Evolutionary conservation across 495 filamentous ascomycete genomes (phyloP).

Genomic region (Aspergillus bridgeri): DNA sequence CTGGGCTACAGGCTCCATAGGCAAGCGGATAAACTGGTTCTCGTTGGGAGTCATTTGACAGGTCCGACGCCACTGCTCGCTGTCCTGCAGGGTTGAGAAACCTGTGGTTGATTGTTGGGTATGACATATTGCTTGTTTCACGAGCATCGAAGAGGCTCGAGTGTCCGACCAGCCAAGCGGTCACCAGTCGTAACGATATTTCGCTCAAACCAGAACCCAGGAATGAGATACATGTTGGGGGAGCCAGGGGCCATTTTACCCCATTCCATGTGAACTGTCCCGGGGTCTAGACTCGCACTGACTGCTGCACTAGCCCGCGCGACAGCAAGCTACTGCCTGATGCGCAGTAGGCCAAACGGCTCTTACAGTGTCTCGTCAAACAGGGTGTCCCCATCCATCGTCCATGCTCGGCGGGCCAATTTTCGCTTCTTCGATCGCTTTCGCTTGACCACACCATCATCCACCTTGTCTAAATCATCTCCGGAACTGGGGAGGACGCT

Average conservation of each 20-base stretch:
- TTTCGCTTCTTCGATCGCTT: slow-evolving; percentile 28
- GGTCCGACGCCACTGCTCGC: background rate
- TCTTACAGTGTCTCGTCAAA: slow-evolving; percentile 16
- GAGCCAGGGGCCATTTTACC: too few relatives aligned
- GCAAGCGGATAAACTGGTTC: background rate
- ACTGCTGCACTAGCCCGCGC: background rate
- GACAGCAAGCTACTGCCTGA: background rate
- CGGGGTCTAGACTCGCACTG: background rate
- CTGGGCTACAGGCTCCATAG: background rate
- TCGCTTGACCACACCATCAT: slow-evolving; percentile 19
- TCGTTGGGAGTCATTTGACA: slow-evolving; percentile 2
- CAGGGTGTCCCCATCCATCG: slow-evolving; percentile 29
- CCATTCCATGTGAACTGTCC: too few relatives aligned
- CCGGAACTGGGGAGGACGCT: slow-evolving; percentile 19
- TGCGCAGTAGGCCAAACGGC: background rate
- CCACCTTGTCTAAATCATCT: slow-evolving; percentile 17
- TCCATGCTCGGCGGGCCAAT: slow-evolving; percentile 17
- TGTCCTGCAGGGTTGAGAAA: background rate
- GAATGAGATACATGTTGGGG: background rate
- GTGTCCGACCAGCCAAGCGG: background rate
- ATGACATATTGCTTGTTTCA: background rate
- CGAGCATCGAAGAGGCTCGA: background rate
- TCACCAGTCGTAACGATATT: background rate
- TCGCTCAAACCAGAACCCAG: background rate
- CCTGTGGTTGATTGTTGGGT: background rate